Evolutionary conservation across 352 stramenopile genomes (phyloP), one percentile per base, ranked within the genome.

Genomic region (Phytophthora nicotianae): DNA sequence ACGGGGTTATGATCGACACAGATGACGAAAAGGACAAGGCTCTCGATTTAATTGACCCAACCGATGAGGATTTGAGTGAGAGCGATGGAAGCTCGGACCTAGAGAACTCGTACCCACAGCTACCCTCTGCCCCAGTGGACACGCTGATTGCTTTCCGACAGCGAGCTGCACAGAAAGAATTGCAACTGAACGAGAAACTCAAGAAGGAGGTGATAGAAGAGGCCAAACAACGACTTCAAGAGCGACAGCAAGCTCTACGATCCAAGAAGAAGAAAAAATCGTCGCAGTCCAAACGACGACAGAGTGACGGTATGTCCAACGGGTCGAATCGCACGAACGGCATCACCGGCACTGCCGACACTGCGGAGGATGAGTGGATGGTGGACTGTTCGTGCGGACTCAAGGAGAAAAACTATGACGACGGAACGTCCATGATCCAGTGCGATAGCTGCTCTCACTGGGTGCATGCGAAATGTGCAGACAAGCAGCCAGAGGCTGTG

Each of bases 371-470:
- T 42, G 68, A 82, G 26, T 90, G 81, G 81, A 70, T 83, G 46
- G 75, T 89, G 33, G 65, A 83, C 29, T 90, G 81, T 48, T 77
- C 63, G 10, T 89, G 80, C 33, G 80, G 80, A 17, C 41, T 78
- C 11, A 72, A 63, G 33, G 62, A 81, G 35, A 72, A 80, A 19
- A 86, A 88, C 50, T 82, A 79, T 41, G 81, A 90, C 55, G 81
- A 90, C 40, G 81, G 81, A 38, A 72, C 62, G 8, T 74, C 68
- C 29, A 89, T 90, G 81, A 82, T 90, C 38, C 72, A 86, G 56
- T 90, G 81, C 33, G 81, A 88, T 38, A 63, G 49, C 32, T 90
- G 81, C 47, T 57, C 53, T 5, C 71, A 82, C 40, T 88, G 78
- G 78, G 63, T 90, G n/a, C 83, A 93, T 53, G 77, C 73, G 17